These are phyloP conservation scores for Ganoderma lingzhi DNA, from an alignment of 1,284 basidiomycete species.

Conservation along the genomic window DNA sequence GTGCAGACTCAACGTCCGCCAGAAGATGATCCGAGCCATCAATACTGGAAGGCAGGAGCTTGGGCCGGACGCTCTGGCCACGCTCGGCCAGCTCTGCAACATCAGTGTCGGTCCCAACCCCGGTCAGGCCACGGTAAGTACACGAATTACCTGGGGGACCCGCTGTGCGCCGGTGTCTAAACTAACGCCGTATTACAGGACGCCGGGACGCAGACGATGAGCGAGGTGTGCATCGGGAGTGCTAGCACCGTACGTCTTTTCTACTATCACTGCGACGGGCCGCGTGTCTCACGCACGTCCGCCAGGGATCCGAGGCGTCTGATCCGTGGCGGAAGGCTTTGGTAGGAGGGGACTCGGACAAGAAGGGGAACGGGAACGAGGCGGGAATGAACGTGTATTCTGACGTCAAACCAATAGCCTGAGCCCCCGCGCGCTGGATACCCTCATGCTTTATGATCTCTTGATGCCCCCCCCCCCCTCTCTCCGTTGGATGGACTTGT, in stretches of 20 bases:
- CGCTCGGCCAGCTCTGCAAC: not conserved
- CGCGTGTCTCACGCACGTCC: not conserved
- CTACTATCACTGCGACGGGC: not conserved
- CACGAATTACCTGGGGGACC: not conserved
- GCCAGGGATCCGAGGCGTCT: not conserved
- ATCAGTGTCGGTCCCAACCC: not conserved
- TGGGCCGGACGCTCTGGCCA: not conserved
- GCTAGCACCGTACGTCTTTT: not conserved
- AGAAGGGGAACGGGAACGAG: not conserved
- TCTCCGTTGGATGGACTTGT: not conserved
- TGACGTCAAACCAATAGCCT: not conserved
- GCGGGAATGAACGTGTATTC: not conserved
- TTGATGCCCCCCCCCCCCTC: not conserved
- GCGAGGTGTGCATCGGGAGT: not conserved
- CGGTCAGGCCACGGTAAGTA: not conserved
- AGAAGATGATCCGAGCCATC: not conserved
- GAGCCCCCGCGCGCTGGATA: not conserved
- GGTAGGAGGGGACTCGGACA: not conserved
- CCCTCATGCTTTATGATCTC: not conserved
- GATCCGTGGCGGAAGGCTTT: not conserved
- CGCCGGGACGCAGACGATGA: not conserved
- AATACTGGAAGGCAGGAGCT: not conserved
- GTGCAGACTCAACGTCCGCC: not conserved
- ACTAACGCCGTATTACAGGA: not conserved
- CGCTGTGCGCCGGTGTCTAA: no score